Percentiles rank a stretch among this genome's conserved stretches.
Evolutionary conservation across 2,329 filamentous ascomycete species (phyloP).

Genomic region (Ceratocystis cacaofunesta): DNA sequence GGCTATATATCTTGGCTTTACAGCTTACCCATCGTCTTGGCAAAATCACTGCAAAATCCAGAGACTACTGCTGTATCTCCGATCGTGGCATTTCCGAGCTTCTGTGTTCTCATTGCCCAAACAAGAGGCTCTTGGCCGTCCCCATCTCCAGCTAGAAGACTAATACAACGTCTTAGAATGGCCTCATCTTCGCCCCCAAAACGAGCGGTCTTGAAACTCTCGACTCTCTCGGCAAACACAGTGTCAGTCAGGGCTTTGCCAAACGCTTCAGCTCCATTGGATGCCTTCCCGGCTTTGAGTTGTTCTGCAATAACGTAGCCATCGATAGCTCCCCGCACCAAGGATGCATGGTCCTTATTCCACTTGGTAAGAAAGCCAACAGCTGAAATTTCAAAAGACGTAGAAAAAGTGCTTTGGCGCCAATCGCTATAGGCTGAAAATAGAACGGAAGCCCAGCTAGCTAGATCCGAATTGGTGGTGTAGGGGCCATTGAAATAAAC

Average conservation of each 20-base stretch:
- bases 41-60: neutral
- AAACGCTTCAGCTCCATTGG: neutral
- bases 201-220: slow-evolving; percentile 2
- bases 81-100: neutral
- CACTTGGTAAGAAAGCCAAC: slow-evolving; percentile 4
- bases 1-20: neutral
- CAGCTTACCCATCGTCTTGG: slow-evolving; percentile 2
- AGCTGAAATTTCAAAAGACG: slow-evolving; percentile 8
- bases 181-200: slow-evolving; percentile 3
- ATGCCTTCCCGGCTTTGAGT: neutral
- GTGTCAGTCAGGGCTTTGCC: neutral
- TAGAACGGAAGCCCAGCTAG: slow-evolving; percentile 9
- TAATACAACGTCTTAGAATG: slow-evolving; percentile 3
- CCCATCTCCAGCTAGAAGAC: neutral
- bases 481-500: slow-evolving; percentile 4
- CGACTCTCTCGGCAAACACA: slow-evolving; percentile 1
- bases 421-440: slow-evolving; percentile 10
- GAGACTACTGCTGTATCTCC: neutral
- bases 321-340: slow-evolving; percentile 9
- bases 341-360: slow-evolving; percentile 1
- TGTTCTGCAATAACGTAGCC: slow-evolving; percentile 9
- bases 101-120: slow-evolving; percentile 7
- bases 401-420: slow-evolving; percentile 6
- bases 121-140: slow-evolving; percentile 2
- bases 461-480: slow-evolving; percentile 11